phyloP scores from a whole-genome alignment of 441 rosid species.

The Flueggea neowawraea region DNA sequence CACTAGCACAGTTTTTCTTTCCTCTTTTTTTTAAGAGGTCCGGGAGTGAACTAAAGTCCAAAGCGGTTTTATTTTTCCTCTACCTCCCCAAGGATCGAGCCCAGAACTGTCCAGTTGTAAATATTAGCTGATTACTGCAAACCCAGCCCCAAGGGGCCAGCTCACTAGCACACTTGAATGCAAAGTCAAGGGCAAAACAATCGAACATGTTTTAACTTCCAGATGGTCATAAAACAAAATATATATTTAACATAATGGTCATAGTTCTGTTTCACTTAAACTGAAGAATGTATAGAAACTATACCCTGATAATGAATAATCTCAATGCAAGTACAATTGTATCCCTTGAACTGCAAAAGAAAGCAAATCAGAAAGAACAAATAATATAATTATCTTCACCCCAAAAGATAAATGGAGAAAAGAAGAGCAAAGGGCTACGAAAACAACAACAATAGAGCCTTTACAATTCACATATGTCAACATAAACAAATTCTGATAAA shows the following conservation, averaged over 20 bases:
- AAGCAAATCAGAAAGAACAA: not conserved
- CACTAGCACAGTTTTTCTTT: not conserved
- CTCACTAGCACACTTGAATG: too few relatives aligned
- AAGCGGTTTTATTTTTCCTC: too few relatives aligned
- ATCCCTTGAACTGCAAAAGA: constrained; percentile 80
- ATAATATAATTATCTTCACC: not conserved
- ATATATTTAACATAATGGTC: not conserved
- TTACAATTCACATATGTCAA: too few relatives aligned
- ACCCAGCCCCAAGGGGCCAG: too few relatives aligned
- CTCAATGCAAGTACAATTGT: constrained; percentile 84
- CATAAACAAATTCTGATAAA: too few relatives aligned
- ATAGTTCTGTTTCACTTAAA: constrained; percentile 1
- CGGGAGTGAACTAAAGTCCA: too few relatives aligned
- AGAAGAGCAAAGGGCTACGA: not conserved
- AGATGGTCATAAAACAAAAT: not conserved
- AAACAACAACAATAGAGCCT: not conserved
- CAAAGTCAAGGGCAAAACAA: not conserved
- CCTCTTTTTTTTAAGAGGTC: too few relatives aligned
- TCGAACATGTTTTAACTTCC: not conserved
- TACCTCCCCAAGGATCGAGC: too few relatives aligned
- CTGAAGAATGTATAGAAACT: constrained; percentile 11
- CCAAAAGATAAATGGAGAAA: not conserved
- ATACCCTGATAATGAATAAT: constrained; percentile 70
- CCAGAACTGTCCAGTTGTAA: too few relatives aligned
- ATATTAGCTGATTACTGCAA: too few relatives aligned